Conservation (phyloP, 805 yeast genomes). For the Torulaspora quercuum region DNA sequence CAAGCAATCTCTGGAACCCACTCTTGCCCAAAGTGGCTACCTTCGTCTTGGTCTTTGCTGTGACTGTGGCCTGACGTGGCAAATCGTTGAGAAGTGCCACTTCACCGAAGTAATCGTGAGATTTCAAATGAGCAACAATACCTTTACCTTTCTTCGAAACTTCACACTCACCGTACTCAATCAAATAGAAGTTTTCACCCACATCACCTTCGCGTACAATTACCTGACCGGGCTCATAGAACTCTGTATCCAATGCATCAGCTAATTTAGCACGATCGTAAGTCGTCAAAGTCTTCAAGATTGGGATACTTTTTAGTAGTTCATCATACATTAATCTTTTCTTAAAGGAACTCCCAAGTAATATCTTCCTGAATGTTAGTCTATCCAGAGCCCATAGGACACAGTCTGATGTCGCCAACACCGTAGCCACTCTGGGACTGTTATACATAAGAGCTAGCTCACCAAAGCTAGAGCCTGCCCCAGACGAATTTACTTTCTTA, state of each 20-base stretch:
- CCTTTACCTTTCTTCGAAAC: slow-evolving; percentile 63
- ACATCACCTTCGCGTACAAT: slow-evolving; percentile 84
- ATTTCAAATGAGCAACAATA: slow-evolving; percentile 53
- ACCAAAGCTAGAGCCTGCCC: slow-evolving; percentile 89
- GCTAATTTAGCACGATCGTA: slow-evolving; percentile 90
- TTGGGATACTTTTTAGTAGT: slow-evolving; percentile 81
- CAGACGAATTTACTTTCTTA: slow-evolving; percentile 65
- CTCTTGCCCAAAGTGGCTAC: slow-evolving; percentile 90
- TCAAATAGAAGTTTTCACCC: slow-evolving; percentile 71
- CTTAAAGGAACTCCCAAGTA: slow-evolving; percentile 84
- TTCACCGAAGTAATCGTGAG: slow-evolving; percentile 96
- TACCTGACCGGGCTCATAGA: slow-evolving; percentile 63
- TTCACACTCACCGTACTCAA: slow-evolving; percentile 79
- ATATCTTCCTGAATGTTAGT: slow-evolving; percentile 84
- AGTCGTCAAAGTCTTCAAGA: slow-evolving; percentile 64
- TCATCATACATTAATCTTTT: slow-evolving; percentile 88
- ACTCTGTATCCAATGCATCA: slow-evolving; percentile 83
- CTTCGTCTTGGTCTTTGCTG: slow-evolving; percentile 67
- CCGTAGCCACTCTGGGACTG: slow-evolving; percentile 97
- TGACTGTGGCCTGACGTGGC: slow-evolving; percentile 93
- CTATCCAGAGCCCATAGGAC: slow-evolving; percentile 92
- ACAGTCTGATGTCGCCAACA: slow-evolving; percentile 63
- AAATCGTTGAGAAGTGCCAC: slow-evolving; percentile 85
- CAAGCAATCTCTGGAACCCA: slow-evolving; percentile 90
- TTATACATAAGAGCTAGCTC: slow-evolving; percentile 97